Base-by-base conservation (phyloP, 2,329 filamentous ascomycete genomes). In the Neoascochyta sp. region DNA sequence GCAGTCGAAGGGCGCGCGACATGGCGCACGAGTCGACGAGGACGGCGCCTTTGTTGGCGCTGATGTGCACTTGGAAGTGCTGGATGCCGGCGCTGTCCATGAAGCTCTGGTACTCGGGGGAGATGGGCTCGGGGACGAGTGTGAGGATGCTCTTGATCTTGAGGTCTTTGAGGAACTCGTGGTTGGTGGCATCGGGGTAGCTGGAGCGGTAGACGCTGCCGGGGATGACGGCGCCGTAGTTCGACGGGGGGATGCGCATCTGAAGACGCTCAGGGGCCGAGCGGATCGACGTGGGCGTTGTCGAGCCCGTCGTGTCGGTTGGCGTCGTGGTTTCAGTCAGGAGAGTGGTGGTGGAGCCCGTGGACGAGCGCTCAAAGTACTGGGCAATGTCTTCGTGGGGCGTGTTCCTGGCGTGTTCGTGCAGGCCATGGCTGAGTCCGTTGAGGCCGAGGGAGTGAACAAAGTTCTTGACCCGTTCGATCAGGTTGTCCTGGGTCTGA, bases 171-270 rank as follows among this genome's bases (percentile, higher is more conserved):
- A 95, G 66, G 52, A 84, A 90, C 3, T 70, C 69, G 42, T 84
- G 83, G 52, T 94, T 82, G 34, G 80, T 73, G 4, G 73, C 62
- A 39, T 78, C 69, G 3, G 89, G 89, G 55, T 88, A 95, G 44
- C 82, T 83, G 62, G 86, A 90, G 29, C 89, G 78, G 58, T 86
- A 95, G 16, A 95, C 71, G 8, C 79, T 69, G 7, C 82, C 81
- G 5, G 80, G 75, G 12, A 81, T 67, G 12, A 95, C 82, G 16
- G 78, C 66, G 11, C 83, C 86, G 62, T 90, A 95, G 56, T 95
- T 95, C 43, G 66, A 51, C 1, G 85, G 84, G n/a, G 67, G 66
- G 10, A 64, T 43, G 5, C 63, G 43, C 18, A 60, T 53, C 22
- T 50, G 47, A 12, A 70, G 50, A n/a, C 66, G 61, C 9, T 51